Evolutionary conservation across 106 monocot genomes (phyloP), one percentile per base, ranked within the genome.

Genomic region (Agapanthus africanus): DNA sequence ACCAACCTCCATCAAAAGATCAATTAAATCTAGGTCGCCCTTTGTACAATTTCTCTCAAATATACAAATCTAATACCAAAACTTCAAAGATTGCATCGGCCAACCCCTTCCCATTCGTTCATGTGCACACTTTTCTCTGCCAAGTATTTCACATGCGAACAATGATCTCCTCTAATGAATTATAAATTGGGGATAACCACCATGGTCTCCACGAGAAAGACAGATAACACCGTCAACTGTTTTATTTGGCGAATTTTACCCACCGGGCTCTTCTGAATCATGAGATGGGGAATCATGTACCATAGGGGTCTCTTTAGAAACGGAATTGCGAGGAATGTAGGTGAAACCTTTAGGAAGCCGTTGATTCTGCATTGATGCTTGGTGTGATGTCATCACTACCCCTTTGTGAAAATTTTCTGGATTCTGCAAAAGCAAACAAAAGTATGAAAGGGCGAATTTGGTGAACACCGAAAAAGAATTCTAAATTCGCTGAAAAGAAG

Each of bases 341-440:
- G 68, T 77, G 68, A 88, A 95, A 40, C 91, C 95, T 76, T 95
- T 95, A 22, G 91, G 95, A 59, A 95, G 81, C 18, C 88, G 77
- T 68, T 69, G 78, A 33, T 95, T 95, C 60, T 91, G 95, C 38
- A 79, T 78, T 32, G 91, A 78, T 25, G 95, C 95, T 76, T 95
- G 87, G 54, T 86, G 82, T 14, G 88, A 88, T 31, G 95, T 88
- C 95, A 95, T 91, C 61, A 86, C 68, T 30, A 86, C 66, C 76
- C 90, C 93, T 63, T 87, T 94, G 36, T 82, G 90, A 56, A 90
- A 87, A 30, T 65, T 77, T 60, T 84, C 86, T 27, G 52, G 60
- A 11, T 70, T 78, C 82, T 87, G 80, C 54, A 85, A n/a, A 25
- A 71, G 60, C 32, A 61, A 35, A 4, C 18, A 35, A 56, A 61